Base-by-base conservation (phyloP, 1,284 basidiomycete genomes). In the Rhodotorula sp. region DNA sequence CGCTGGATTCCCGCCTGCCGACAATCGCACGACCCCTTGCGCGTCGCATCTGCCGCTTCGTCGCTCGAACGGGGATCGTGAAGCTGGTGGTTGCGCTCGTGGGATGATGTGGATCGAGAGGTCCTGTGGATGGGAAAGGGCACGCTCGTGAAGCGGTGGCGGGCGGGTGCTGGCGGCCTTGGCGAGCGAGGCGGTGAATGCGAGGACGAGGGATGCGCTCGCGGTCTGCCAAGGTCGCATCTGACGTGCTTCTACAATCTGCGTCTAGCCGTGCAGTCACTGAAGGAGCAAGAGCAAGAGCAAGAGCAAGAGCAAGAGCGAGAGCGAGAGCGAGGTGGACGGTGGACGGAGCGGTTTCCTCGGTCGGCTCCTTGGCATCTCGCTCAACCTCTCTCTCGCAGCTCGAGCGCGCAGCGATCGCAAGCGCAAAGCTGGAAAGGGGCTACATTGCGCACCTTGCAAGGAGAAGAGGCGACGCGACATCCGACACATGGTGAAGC, bases 51-150 rank as follows among this genome's bases (percentile, higher is more conserved):
- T 44, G 29, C 34, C 52, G 20, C 39, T 6, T 17, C n/a, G 29
- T 24, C 30, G n/a, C 39, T 52, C 24, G 55, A n/a, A 17, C 15
- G 29, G 34, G 2, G 52, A 17, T 32, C 3, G 47, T 34, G 30
- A 47, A 29, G 17, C 19, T 2, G 32, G 19, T 49, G 34, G 6
- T 13, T 9, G 11, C 22, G 39, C 27, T 22, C 57, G 24, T 4
- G 62, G 59, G n/a, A 73, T 29, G 62, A 73, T 27, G 27, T 56
- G 58, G 39, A 54, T 27, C 0, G 51, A 24, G 32, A 65, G 39
- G 6, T 62, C 52, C 4, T 44, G 39, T 7, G 68, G 71, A 48
- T 70, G 66, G 3, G 65, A 61, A 46, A 73, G 55, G 2, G 71
- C 71, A 52, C 65, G 49, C 3, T 55, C 56, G 24, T 57, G 46